Conservation (phyloP, 352 stramenopile species). For the Blastocystis sp. region DNA sequence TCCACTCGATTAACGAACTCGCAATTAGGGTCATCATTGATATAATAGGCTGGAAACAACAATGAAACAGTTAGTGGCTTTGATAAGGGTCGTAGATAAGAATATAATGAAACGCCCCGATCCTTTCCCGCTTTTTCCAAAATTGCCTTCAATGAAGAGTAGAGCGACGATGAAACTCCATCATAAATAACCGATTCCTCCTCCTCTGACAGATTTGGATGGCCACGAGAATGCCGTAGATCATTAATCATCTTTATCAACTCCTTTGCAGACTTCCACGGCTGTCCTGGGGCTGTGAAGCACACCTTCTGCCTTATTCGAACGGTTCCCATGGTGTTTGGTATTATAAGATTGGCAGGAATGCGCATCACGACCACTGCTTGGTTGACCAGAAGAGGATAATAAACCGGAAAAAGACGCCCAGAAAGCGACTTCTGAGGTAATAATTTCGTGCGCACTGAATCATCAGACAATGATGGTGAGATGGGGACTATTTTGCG, state of each 20-base stretch:
- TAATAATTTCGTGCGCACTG: not conserved
- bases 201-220: not conserved
- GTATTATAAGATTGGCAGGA: not conserved
- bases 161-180: not conserved
- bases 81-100: not conserved
- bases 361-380: not conserved
- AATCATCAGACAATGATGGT: not conserved
- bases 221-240: not conserved
- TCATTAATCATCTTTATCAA: not conserved
- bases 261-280: not conserved
- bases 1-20: not conserved
- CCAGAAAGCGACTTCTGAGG: not conserved
- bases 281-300: not conserved
- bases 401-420: not conserved
- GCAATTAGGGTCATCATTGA: not conserved
- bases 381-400: not conserved
- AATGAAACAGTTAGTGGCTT: not conserved
- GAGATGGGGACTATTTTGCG: not conserved
- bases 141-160: not conserved
- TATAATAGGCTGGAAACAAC: not conserved
- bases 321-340: not conserved
- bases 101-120: not conserved
- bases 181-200: not conserved
- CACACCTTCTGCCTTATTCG: not conserved
- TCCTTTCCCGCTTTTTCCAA: not conserved